These are phyloP conservation scores for Erodium trifolium DNA, from an alignment of 441 rosid genomes.

Conservation along the genomic window DNA sequence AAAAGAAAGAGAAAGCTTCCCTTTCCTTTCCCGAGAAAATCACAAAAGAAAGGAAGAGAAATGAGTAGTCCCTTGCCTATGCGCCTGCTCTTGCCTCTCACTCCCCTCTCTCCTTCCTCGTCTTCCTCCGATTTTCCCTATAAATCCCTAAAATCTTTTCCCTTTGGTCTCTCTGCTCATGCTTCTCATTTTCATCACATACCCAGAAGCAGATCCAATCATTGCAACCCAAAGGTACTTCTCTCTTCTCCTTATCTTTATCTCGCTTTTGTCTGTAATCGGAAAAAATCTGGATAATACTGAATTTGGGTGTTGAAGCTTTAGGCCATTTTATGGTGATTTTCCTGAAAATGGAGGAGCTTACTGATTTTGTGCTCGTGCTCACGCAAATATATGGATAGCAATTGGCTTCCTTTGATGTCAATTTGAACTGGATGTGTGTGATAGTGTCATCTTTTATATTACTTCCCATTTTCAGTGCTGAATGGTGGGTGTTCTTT, in stretches of 20 bases:
- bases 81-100: constrained; percentile 10
- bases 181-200: neutral
- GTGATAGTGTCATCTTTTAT: neutral
- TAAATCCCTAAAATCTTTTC: constrained; percentile 7
- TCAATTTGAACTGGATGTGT: neutral
- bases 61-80: constrained; percentile 8
- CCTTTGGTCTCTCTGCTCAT: neutral
- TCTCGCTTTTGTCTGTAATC: neutral
- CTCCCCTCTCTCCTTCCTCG: constrained; percentile 8
- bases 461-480: neutral
- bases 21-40: constrained; percentile 6
- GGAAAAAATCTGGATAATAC: neutral
- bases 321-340: neutral
- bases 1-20: neutral
- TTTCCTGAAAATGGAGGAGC: neutral
- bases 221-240: constrained; percentile 6
- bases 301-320: neutral
- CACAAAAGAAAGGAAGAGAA: neutral
- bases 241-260: neutral
- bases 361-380: neutral
- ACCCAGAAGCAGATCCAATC: neutral
- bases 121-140: neutral
- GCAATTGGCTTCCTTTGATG: neutral
- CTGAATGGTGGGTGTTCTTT: neutral
- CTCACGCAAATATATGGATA: neutral